Conservation (phyloP, 2,329 filamentous ascomycete genomes). For the Monilinia fructigena region DNA sequence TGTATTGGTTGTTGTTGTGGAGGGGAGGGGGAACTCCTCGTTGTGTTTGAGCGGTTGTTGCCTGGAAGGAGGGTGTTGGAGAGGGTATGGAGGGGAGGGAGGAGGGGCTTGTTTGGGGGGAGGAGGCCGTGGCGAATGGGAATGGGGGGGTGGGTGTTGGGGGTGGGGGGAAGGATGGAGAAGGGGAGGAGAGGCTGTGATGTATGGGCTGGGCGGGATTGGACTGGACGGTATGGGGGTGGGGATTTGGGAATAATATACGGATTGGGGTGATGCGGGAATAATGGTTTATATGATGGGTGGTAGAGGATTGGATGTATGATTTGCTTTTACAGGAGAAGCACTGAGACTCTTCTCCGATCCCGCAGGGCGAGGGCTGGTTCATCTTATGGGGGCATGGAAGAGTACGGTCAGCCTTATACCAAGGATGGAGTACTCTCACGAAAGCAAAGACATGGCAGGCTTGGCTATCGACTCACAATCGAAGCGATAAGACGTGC, state of each 20-base stretch:
- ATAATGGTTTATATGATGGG: background rate
- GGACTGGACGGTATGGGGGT: background rate
- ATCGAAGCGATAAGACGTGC: background rate
- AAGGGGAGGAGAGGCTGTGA: background rate
- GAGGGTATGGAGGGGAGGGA: constrained; percentile 83
- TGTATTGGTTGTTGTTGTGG: constrained; percentile 85
- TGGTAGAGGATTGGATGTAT: background rate
- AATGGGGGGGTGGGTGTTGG: constrained; percentile 42
- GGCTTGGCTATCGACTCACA: background rate
- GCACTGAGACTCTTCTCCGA: too few relatives aligned
- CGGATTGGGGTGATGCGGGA: background rate
- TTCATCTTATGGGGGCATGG: background rate
- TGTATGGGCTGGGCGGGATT: background rate
- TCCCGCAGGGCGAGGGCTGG: too few relatives aligned
- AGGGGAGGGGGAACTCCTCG: constrained; percentile 83
- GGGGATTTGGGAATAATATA: background rate
- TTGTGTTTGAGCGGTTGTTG: constrained; percentile 86
- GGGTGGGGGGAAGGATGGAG: constrained; percentile 13
- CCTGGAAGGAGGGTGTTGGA: constrained; percentile 75
- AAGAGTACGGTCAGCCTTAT: background rate
- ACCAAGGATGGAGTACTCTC: background rate
- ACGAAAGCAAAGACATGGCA: background rate
- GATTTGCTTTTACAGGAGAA: background rate
- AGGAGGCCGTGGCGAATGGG: constrained; percentile 37
- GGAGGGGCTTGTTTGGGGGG: constrained; percentile 77